Percentiles rank a stretch among this genome's conserved stretches.
These are phyloP conservation scores for Globisporangium alternatum DNA, from an alignment of 352 stramenopile species.

Conservation along the genomic window DNA sequence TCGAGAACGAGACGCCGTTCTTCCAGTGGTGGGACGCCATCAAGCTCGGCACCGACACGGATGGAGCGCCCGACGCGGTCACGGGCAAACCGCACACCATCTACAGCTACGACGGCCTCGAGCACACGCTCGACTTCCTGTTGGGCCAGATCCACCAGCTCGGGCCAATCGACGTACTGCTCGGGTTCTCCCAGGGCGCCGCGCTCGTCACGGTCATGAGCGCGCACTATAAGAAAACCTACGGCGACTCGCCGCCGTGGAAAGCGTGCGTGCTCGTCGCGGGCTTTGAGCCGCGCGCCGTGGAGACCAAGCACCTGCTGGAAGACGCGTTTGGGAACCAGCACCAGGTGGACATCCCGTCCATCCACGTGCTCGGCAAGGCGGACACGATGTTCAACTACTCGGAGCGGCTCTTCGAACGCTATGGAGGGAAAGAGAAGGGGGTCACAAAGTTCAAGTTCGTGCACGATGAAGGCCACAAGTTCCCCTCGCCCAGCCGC, in stretches of 20 bases:
- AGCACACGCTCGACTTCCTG: slow-evolving; percentile 63
- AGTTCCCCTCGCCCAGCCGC: slow-evolving; percentile 53
- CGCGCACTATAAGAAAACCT: slow-evolving; percentile 50
- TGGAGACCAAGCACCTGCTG: slow-evolving; percentile 51
- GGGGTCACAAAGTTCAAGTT: slow-evolving; percentile 39
- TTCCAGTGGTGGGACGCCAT: slow-evolving; percentile 81
- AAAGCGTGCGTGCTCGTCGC: slow-evolving; percentile 60
- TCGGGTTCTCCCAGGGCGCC: slow-evolving; percentile 77
- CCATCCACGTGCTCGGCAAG: slow-evolving; percentile 63
- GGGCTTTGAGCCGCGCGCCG: slow-evolving; percentile 50
- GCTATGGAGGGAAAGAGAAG: slow-evolving; percentile 30
- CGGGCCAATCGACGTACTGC: slow-evolving; percentile 53
- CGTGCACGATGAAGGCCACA: slow-evolving; percentile 78
- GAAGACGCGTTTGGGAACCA: slow-evolving; percentile 30
- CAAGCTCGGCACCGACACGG: slow-evolving; percentile 24
- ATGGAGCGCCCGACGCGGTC: not conserved
- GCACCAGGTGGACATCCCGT: slow-evolving; percentile 48
- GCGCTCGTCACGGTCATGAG: slow-evolving; percentile 58
- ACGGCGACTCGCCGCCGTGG: slow-evolving; percentile 50
- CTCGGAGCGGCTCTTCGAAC: slow-evolving; percentile 47
- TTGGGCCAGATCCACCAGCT: slow-evolving; percentile 42
- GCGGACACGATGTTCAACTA: slow-evolving; percentile 42
- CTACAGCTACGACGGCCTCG: slow-evolving; percentile 60
- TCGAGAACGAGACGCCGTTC: slow-evolving; percentile 51
- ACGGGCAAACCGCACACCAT: slow-evolving; percentile 16